A percentile compares a stretch with the other conserved stretches of the same genome.
Conservation (phyloP, 2,329 filamentous ascomycete species). For the Exophiala sp. region DNA sequence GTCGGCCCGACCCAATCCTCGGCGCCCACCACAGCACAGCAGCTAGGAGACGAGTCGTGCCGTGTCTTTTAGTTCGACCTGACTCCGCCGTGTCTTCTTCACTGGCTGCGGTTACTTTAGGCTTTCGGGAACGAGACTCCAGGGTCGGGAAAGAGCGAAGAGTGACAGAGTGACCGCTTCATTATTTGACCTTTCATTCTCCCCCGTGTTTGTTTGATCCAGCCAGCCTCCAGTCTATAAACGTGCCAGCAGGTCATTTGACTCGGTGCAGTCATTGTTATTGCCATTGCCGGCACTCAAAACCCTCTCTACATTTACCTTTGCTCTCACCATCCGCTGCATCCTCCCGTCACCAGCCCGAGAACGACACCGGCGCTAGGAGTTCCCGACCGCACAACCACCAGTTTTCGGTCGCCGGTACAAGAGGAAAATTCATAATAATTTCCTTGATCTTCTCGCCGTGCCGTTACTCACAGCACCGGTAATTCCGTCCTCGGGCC, state of each 20-base stretch:
- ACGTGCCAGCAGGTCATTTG: not conserved
- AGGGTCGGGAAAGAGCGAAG: too few species aligned
- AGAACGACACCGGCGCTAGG: not conserved
- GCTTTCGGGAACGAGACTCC: conserved; percentile 14
- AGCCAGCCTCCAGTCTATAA: not conserved
- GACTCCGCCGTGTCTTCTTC: conserved; percentile 10
- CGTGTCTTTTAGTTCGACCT: conserved; percentile 9
- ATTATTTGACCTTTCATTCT: not conserved
- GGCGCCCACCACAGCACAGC: not conserved
- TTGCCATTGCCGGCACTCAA: too few species aligned
- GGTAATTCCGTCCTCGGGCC: not conserved
- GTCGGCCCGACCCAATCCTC: not conserved
- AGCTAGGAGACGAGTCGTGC: conserved; percentile 1
- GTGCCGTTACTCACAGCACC: not conserved
- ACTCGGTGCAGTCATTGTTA: not conserved
- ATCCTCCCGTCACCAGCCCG: not conserved
- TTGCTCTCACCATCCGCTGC: not conserved
- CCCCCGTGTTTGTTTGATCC: not conserved
- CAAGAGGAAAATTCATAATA: not conserved
- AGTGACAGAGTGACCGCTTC: not conserved
- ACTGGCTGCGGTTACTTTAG: conserved; percentile 18
- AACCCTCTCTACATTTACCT: not conserved
- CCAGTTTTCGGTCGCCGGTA: not conserved
- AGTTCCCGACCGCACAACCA: not conserved
- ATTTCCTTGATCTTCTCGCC: not conserved